These are phyloP conservation scores for Alternaria dauci DNA, from an alignment of 2,329 filamentous ascomycete genomes.

Conservation along the genomic window DNA sequence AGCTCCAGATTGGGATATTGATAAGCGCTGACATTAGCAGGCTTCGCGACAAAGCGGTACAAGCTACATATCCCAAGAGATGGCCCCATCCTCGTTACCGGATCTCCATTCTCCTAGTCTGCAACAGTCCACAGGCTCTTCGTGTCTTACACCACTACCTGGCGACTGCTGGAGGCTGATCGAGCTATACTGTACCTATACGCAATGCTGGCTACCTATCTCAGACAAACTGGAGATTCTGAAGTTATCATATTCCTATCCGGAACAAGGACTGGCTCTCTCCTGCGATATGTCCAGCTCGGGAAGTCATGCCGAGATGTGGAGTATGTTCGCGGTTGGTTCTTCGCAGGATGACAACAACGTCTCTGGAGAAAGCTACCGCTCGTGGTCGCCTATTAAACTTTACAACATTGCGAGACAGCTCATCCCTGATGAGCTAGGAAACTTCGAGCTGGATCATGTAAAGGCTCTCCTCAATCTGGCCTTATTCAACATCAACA, in stretches of 20 bases:
- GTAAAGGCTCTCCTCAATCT: constrained; percentile 58
- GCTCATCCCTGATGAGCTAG: constrained; percentile 41
- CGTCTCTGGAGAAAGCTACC: constrained; percentile 1
- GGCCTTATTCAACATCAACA: constrained; percentile 68
- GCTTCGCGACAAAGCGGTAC: constrained; percentile 4
- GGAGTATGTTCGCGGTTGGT: constrained; percentile 55
- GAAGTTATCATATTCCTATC: constrained; percentile 63
- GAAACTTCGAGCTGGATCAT: constrained; percentile 48
- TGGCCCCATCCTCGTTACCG: not conserved
- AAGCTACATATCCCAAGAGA: not conserved
- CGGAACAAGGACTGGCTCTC: constrained; percentile 52
- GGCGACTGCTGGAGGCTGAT: constrained; percentile 65
- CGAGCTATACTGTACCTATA: constrained; percentile 71
- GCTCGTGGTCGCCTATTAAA: constrained; percentile 12
- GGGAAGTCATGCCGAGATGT: constrained; percentile 55
- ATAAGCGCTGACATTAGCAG: constrained; percentile 8
- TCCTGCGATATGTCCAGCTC: constrained; percentile 35
- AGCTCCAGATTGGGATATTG: not conserved
- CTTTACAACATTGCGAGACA: constrained; percentile 36
- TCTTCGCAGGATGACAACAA: constrained; percentile 30
- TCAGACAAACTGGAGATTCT: constrained; percentile 71
- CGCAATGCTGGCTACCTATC: constrained; percentile 79
- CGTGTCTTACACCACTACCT: constrained; percentile 54
- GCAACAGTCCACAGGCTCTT: not conserved
- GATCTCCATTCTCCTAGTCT: constrained; percentile 27